These are phyloP conservation scores for Clathrus columnatus DNA, from an alignment of 768 basidiomycete genomes.

Conservation along the genomic window DNA sequence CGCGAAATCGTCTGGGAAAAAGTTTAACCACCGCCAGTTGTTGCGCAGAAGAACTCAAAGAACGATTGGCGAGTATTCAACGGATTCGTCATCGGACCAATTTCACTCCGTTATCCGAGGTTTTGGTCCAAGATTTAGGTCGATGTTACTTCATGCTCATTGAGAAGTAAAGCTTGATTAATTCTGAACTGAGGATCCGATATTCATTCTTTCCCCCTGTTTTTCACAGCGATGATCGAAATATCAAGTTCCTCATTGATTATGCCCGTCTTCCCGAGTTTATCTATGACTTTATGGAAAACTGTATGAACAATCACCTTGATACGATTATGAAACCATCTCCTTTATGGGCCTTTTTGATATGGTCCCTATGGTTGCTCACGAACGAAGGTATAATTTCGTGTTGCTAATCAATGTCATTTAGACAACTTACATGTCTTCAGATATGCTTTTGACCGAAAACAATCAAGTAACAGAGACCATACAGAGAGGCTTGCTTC, in stretches of 20 bases:
- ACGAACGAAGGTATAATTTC: neutral
- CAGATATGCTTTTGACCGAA: neutral
- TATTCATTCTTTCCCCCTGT: too few species aligned
- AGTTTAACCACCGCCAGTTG: neutral
- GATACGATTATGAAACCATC: neutral
- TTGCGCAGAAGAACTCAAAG: neutral
- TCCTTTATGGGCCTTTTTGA: neutral
- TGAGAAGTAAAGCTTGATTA: neutral
- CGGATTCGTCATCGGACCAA: neutral
- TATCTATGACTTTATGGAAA: neutral
- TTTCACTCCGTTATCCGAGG: neutral
- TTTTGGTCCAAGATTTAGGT: conserved; percentile 1
- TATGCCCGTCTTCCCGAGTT: neutral
- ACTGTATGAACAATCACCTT: neutral
- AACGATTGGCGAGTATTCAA: neutral
- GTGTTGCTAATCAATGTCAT: neutral
- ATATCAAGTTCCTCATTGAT: neutral
- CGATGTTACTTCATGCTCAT: conserved; percentile 1
- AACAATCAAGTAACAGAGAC: neutral
- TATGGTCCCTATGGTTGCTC: neutral
- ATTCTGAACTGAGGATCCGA: neutral
- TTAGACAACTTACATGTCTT: neutral
- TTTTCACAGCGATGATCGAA: neutral
- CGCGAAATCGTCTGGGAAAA: neutral
- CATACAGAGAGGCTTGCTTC: neutral